Evolutionary conservation across 2,329 filamentous ascomycete genomes (phyloP), one percentile per base, ranked within the genome.

Genomic region (Emmonsiellopsis sp.): DNA sequence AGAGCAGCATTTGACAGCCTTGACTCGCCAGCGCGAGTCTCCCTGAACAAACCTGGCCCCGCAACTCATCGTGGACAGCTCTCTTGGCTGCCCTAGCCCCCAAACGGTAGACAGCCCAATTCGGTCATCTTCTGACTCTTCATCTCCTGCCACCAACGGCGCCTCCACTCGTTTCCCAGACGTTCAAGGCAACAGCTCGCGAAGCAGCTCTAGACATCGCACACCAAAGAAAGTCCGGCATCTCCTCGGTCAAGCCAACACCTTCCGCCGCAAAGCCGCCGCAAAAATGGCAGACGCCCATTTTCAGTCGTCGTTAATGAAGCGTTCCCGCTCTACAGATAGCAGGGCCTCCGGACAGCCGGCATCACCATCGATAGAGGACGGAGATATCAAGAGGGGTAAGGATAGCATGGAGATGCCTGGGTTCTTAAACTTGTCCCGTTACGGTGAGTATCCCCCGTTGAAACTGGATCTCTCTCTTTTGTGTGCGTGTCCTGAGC

Each of bases 11-110:
- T 40, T 17, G 4, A 13, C 47, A 17, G 50, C 54, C 44, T 49
- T 54, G 47, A 52, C 51, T 59, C 57, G 58, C 56, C 54, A 57
- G 58, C 57, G 60, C 57, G 58, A 60, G 58, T 49, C 6, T 60
- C 60, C 60, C 57, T 65, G 21, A 27, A 27, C 59, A 69, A 72
- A 65, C 59, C 68, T 71, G 70, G 70, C 69, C 65, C 63, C 64
- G 63, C 64, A 68, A 63, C 63, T 62, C 39, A 61, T 64, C 57
- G 63, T 63, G 60, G 65, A 67, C 68, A 68, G 68, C 69, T 71
- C 65, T 57, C 61, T 67, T 61, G 70, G 70, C 68, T 72, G 69
- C 67, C 69, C 69, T 61, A 68, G 72, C 64, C 64, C 71, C 58
- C 69, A 67, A 43, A 62, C 65, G 53, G 62, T 71, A 58, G 66